Base-by-base conservation (phyloP, 345 rosid species). In the Alliaria petiolata region DNA sequence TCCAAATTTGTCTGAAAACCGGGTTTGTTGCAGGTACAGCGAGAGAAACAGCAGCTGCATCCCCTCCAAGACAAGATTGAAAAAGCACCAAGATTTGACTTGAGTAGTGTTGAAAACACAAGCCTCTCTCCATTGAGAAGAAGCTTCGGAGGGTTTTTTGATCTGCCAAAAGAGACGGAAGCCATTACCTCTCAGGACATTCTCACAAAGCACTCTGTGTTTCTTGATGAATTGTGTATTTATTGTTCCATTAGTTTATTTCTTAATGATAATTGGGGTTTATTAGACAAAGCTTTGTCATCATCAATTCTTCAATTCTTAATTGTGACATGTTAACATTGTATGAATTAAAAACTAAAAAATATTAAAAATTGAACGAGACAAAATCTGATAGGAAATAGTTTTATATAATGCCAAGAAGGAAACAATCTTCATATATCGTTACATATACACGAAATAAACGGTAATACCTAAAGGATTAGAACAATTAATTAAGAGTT, bases 11-110 rank as follows among this genome's bases (percentile, higher is more conserved):
- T 28, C 40, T 31, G 15, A 56, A 17, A 17, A 3, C 59, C 15
- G 1, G 49, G 22, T 1, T 17, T 46, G 46, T 67, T 56, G 75
- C 81, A 83, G 87, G 60, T 60, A 39, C 79, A 14, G 45, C 50
- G n/a, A 71, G 76, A 72, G 85, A 89, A 74, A 61, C 84, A 25
- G 76, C 85, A 22, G 64, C 65, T n/a, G 60, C 83, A 33, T 22
- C 43, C 44, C 80, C 86, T 62, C 87, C 87, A 25, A 81, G 83
- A 14, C 78, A 78, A 70, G 81, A 84, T 68, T 83, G 84, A n/a
- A n/a, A 16, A 83, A 60, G 72, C 38, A 43, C 46, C 62, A 80
- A 20, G 54, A 53, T 34, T 30, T 73, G 79, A 81, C 66, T 67
- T 59, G 31, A n/a, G n/a, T 63, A 31, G 25, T 17, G 33, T 28